These are phyloP conservation scores for Galeopsis tetrahit DNA, from an alignment of 257 asterid genomes.

Conservation along the genomic window DNA sequence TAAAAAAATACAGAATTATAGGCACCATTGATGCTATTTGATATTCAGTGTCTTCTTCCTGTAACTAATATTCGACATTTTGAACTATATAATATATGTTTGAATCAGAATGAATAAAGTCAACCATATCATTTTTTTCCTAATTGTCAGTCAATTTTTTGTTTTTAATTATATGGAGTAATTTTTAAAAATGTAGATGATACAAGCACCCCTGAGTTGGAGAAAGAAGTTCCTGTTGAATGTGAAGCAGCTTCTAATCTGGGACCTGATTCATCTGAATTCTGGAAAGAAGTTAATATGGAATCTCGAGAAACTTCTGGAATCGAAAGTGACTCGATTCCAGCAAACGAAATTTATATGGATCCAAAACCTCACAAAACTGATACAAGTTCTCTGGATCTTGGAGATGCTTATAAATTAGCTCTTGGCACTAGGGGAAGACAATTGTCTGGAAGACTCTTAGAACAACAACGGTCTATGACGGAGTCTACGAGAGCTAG, in stretches of 20 bases:
- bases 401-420: conserved; percentile 80
- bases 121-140: neutral
- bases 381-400: conserved; percentile 57
- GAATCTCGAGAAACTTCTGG: conserved; percentile 35
- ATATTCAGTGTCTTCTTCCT: neutral
- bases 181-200: conserved; percentile 2
- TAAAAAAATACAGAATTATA: conserved; percentile 1
- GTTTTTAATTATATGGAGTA: no score
- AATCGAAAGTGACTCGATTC: conserved; percentile 33
- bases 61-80: neutral
- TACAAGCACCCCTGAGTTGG: conserved; percentile 33
- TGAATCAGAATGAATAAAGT: neutral
- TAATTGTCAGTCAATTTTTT: neutral
- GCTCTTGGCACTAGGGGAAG: conserved; percentile 70
- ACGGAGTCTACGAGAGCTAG: conserved; percentile 68
- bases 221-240: conserved; percentile 37
- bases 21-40: conserved; percentile 1
- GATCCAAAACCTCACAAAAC: conserved; percentile 46
- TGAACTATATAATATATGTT: neutral
- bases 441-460: conserved; percentile 75
- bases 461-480: conserved; percentile 77
- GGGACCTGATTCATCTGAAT: conserved; percentile 36
- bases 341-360: conserved; percentile 38
- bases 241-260: conserved; percentile 39
- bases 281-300: conserved; percentile 26